Evolutionary conservation across 768 basidiomycete genomes (phyloP), one percentile per base, ranked within the genome.

Genomic region (Boletus rubescentipes): DNA sequence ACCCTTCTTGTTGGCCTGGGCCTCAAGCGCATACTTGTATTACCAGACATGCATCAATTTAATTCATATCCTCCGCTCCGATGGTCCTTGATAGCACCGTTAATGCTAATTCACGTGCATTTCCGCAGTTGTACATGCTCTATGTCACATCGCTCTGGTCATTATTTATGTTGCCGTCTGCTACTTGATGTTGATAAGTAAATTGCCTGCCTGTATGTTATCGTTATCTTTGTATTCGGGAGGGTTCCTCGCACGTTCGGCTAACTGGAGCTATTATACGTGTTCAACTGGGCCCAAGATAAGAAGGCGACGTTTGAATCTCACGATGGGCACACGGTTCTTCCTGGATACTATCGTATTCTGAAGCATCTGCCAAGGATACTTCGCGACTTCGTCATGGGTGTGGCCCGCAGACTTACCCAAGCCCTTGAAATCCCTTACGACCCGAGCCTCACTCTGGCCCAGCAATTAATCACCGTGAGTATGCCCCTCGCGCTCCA

Each of bases 401-500:
- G 55, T 16, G 29, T 66, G 44, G 44, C 60, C 54, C 62, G 59
- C 39, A 66, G 58, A 52, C 47, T 71, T 14, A 40, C 63, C 26
- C 63, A 59, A 54, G 58, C 57, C 57, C 61, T 85, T 9, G 84
- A 87, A 67, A 78, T 86, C 46, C 67, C 75, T 49, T 81, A 80
- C 60, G 73, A 80, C 18, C 76, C 79, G 21, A 79, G 77, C 38
- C 64, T 85, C 61, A 78, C 80, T 29, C 76, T 79, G 54, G 73
- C 70, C 42, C 75, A 87, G 65, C 70, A 83, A 48, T 84, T 87
- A 67, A 73, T 89, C 61, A 76, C 77, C 50, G 83, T 85, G 53
- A 55, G 77, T 68, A 29, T 56, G 37, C 49, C 34, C 54, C 51
- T 29, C 38, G 32, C 37, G 49, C 29, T 53, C 36, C 15, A 53